A percentile compares a stretch with the other conserved stretches of the same genome.
Conservation (phyloP, 2,329 filamentous ascomycete species). For the Incumbomyces lentus region DNA sequence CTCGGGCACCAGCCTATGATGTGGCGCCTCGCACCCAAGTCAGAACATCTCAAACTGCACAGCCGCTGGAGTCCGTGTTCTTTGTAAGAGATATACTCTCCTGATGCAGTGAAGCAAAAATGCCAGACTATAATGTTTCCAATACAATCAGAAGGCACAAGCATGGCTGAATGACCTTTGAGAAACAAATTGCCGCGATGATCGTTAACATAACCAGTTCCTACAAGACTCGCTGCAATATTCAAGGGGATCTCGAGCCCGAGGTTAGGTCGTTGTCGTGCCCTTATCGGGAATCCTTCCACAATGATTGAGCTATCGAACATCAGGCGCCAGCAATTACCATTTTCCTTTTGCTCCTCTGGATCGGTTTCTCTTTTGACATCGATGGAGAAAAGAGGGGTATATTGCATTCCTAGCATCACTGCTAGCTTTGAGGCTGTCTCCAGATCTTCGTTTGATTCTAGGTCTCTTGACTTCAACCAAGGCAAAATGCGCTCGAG, state of each 20-base stretch:
- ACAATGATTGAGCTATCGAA: conserved; percentile 25
- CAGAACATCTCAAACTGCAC: conserved; percentile 1
- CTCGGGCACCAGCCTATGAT: conserved; percentile 28
- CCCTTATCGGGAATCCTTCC: conserved; percentile 24
- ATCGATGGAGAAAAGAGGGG: background rate
- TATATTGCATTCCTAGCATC: too few species aligned
- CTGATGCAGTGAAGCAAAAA: conserved; percentile 18
- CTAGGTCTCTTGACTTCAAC: too few species aligned
- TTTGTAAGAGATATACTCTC: conserved; percentile 23
- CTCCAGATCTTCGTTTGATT: too few species aligned
- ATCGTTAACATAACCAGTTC: conserved; percentile 12
- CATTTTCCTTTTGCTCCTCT: conserved; percentile 1
- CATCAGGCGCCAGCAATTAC: conserved; percentile 25
- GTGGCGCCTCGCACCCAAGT: conserved; percentile 21
- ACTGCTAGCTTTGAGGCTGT: too few species aligned
- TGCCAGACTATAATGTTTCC: conserved; percentile 26
- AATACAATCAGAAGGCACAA: conserved; percentile 20
- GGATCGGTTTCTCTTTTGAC: background rate
- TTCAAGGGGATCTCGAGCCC: conserved; percentile 27
- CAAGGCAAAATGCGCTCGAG: too few species aligned
- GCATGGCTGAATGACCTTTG: conserved; percentile 29
- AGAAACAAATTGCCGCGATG: conserved; percentile 24
- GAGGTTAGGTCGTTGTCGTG: conserved; percentile 10
- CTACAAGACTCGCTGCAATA: conserved; percentile 20
- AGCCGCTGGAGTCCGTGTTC: conserved; percentile 9